These are phyloP conservation scores for Eudorina sp. DNA, from an alignment of 139 green algal genomes.

Conservation along the genomic window DNA sequence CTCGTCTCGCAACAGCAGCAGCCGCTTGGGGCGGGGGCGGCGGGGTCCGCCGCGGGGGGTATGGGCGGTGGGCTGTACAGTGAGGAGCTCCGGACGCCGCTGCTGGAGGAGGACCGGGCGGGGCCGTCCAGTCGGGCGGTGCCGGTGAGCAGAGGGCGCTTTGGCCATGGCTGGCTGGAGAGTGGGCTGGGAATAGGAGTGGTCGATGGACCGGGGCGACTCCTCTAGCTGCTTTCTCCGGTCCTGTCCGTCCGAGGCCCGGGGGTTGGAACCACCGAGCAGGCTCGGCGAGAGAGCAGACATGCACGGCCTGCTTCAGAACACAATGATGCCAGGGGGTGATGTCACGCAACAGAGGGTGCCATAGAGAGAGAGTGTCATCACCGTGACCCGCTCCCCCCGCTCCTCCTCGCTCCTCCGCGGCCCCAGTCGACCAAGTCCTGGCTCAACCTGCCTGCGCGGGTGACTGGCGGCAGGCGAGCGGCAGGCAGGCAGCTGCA, in stretches of 20 bases:
- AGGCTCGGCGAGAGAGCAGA: no score
- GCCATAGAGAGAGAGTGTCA: no score
- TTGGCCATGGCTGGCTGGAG: no score
- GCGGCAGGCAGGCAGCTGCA: constrained; percentile 12
- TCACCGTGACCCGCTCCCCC: no score
- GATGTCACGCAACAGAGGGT: no score
- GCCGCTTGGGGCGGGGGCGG: background rate
- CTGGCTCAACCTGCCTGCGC: background rate
- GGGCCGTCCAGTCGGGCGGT: constrained; percentile 32
- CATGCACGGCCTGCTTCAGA: no score
- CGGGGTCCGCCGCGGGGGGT: background rate
- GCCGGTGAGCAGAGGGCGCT: constrained; percentile 10
- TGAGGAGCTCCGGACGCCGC: constrained; percentile 13
- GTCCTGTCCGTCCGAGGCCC: no score
- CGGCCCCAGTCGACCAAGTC: constrained; percentile 14
- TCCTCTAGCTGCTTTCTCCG: background rate
- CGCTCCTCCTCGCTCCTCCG: no score
- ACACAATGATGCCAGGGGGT: no score
- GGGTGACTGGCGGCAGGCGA: background rate
- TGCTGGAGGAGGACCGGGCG: constrained; percentile 29
- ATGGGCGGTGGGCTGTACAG: background rate
- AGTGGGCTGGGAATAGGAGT: no score
- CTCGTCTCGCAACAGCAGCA: background rate
- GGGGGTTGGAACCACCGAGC: no score
- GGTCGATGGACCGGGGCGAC: no score